These are phyloP conservation scores for Diplosphaera chodatii DNA, from an alignment of 139 green algal genomes.

Conservation along the genomic window DNA sequence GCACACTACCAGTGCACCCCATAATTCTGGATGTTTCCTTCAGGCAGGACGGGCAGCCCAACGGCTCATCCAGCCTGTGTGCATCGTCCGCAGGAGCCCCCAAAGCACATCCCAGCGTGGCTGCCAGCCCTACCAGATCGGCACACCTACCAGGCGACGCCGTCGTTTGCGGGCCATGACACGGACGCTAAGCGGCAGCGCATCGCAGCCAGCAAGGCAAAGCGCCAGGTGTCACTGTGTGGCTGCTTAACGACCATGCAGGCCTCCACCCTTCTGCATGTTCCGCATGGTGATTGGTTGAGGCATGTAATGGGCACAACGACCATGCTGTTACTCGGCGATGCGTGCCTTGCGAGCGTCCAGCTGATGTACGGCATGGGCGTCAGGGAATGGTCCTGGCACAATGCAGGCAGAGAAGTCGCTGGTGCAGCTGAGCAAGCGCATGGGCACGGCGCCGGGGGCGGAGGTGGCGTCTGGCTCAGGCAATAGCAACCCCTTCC, in stretches of 20 bases:
- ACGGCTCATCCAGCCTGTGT: no score
- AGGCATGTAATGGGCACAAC: no score
- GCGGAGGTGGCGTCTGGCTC: not conserved
- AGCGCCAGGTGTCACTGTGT: constrained; percentile 11
- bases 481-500: constrained; percentile 29
- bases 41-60: no score
- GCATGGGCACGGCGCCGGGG: not conserved
- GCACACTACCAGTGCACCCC: no score
- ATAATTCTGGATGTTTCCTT: no score
- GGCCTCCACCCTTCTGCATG: no score
- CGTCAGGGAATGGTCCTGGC: no score
- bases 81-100: constrained; percentile 49
- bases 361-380: no score
- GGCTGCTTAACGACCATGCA: no score
- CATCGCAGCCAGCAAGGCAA: constrained; percentile 12
- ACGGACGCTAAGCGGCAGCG: constrained; percentile 14
- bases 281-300: no score
- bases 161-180: constrained; percentile 20
- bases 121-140: constrained; percentile 80
- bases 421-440: constrained; percentile 20
- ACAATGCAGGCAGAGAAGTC: constrained; percentile 25
- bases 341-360: no score
- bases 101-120: constrained; percentile 65
- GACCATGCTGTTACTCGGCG: no score
- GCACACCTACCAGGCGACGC: constrained; percentile 51